Evolutionary conservation across 352 stramenopile species (phyloP).

Genomic region (Peronospora belbahrii): DNA sequence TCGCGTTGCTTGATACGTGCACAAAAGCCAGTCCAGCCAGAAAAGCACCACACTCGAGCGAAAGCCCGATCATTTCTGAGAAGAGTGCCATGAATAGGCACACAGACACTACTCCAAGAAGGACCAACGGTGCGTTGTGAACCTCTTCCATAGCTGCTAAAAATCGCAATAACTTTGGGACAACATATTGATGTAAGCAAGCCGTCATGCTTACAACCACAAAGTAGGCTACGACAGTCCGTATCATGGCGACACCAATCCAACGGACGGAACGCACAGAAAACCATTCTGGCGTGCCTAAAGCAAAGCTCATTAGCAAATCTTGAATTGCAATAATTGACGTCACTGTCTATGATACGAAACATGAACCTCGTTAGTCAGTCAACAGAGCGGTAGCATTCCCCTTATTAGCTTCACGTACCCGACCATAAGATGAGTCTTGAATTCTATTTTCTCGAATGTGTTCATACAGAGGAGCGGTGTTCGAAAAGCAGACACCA

Average conservation of each 20-base stretch:
- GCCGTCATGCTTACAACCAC: constrained; percentile 61
- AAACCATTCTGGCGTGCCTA: constrained; percentile 83
- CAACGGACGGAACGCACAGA: constrained; percentile 58
- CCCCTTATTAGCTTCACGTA: constrained; percentile 21
- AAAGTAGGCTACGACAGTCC: constrained; percentile 61
- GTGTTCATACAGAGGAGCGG: constrained; percentile 73
- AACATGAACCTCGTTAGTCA: background rate
- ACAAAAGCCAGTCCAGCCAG: constrained; percentile 76
- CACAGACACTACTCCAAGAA: constrained; percentile 78
- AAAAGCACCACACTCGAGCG: constrained; percentile 78
- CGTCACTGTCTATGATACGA: constrained; percentile 51
- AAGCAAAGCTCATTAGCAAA: constrained; percentile 79
- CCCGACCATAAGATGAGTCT: constrained; percentile 67
- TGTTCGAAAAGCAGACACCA: constrained; percentile 77
- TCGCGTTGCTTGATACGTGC: constrained; percentile 51
- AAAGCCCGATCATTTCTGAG: constrained; percentile 74
- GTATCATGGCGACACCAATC: constrained; percentile 63
- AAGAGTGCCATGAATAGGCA: constrained; percentile 83
- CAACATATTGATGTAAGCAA: constrained; percentile 63
- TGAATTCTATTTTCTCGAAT: constrained; percentile 76
- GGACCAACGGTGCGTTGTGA: constrained; percentile 64
- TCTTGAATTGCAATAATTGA: constrained; percentile 84
- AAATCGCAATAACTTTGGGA: constrained; percentile 63
- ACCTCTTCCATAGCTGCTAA: constrained; percentile 74
- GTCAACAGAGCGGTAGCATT: background rate